Conservation (phyloP, 2,329 filamentous ascomycete species). For the Penicillium thymicola region DNA sequence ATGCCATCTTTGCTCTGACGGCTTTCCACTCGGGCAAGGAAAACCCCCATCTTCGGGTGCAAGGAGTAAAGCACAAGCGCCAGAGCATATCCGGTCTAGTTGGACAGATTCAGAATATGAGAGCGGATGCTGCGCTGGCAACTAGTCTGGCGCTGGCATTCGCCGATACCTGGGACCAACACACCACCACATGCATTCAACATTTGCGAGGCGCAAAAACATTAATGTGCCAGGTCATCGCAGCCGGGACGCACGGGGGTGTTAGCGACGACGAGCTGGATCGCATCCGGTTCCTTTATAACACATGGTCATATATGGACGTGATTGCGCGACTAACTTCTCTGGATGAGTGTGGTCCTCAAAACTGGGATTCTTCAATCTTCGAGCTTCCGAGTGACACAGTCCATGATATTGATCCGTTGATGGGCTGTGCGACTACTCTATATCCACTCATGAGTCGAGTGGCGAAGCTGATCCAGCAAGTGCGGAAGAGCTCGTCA, state of each 20-base stretch:
- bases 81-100: conserved; percentile 59
- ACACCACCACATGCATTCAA: conserved; percentile 65
- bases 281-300: conserved; percentile 64
- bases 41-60: conserved; percentile 54
- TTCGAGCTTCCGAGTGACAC: conserved; percentile 43
- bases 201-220: conserved; percentile 66
- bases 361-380: conserved; percentile 39
- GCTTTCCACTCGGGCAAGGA: conserved; percentile 65
- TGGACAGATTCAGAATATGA: conserved; percentile 61
- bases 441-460: conserved; percentile 67
- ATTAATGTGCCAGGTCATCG: conserved; percentile 59
- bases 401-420: conserved; percentile 61
- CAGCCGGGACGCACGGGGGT: conserved; percentile 37
- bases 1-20: conserved; percentile 66
- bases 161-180: conserved; percentile 68
- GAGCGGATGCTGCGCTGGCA: conserved; percentile 62
- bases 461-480: conserved; percentile 64
- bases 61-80: conserved; percentile 68
- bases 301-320: conserved; percentile 71
- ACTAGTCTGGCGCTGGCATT: conserved; percentile 69
- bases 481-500: conserved; percentile 53
- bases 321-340: conserved; percentile 67
- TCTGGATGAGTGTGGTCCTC: conserved; percentile 55
- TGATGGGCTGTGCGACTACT: conserved; percentile 67
- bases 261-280: conserved; percentile 49